phyloP scores from a whole-genome alignment of 805 yeast species.

The Ogataea saltuana region DNA sequence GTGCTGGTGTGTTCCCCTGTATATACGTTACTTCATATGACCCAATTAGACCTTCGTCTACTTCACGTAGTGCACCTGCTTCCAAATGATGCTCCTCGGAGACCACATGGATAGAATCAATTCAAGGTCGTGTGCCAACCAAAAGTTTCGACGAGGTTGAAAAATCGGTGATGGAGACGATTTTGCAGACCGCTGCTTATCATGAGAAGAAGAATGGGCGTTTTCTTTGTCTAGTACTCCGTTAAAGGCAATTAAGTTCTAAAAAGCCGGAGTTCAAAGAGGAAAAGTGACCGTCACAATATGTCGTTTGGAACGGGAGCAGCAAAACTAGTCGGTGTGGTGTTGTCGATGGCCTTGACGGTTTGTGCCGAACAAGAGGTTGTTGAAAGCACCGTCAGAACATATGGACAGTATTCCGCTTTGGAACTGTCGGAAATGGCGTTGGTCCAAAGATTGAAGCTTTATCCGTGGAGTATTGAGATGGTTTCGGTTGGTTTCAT shows the following conservation, averaged over 20 bases:
- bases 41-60: too few species aligned
- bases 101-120: too few species aligned
- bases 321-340: background rate
- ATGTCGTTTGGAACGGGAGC: background rate
- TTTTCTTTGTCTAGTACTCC: background rate
- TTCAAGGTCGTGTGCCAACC: background rate
- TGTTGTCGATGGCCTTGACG: slow-evolving; percentile 1
- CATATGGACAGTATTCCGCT: slow-evolving; percentile 33
- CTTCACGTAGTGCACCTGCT: too few species aligned
- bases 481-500: slow-evolving; percentile 53
- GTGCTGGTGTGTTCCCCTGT: slow-evolving; percentile 2
- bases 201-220: background rate
- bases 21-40: slow-evolving; percentile 3
- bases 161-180: too few species aligned
- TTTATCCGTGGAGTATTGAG: slow-evolving; percentile 81
- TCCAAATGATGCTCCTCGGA: background rate
- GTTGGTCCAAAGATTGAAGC: slow-evolving; percentile 53
- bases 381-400: slow-evolving; percentile 2
- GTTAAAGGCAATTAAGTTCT: too few species aligned
- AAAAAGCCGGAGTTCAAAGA: too few species aligned
- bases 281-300: too few species aligned
- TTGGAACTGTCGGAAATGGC: slow-evolving; percentile 63
- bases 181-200: background rate
- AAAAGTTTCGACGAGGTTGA: background rate
- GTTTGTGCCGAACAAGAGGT: slow-evolving; percentile 3